A percentile compares a stretch with the other conserved stretches of the same genome.
phyloP scores from a whole-genome alignment of 2,329 filamentous ascomycete species.

The Penicillium glabrum region DNA sequence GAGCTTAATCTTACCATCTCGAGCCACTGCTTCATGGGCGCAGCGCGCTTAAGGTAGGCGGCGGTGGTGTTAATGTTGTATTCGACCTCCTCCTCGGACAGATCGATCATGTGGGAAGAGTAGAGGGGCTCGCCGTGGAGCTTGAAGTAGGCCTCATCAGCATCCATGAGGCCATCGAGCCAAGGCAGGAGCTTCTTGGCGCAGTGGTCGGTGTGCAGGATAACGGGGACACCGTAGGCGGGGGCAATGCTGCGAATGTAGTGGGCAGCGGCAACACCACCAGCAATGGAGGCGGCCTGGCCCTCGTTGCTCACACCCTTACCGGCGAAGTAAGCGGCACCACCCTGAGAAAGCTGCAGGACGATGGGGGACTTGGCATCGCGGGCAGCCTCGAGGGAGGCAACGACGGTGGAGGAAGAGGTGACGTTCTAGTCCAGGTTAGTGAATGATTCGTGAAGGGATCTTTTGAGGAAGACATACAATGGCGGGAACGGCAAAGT shows the following conservation, averaged over 20 bases:
- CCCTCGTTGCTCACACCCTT: slow-evolving; percentile 82
- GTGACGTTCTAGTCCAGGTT: slow-evolving; percentile 69
- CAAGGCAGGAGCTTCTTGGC: slow-evolving; percentile 99
- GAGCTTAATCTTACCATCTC: slow-evolving; percentile 71
- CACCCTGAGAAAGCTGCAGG: slow-evolving; percentile 90
- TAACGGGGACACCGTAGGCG: slow-evolving; percentile 81
- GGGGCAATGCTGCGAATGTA: slow-evolving; percentile 89
- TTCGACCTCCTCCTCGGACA: slow-evolving; percentile 86
- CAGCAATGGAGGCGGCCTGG: slow-evolving; percentile 86
- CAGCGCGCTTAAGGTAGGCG: slow-evolving; percentile 88
- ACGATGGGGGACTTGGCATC: slow-evolving; percentile 90
- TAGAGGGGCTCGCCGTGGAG: slow-evolving; percentile 87
- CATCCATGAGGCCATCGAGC: slow-evolving; percentile 94
- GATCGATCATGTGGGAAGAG: slow-evolving; percentile 97
- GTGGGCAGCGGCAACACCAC: slow-evolving; percentile 84
- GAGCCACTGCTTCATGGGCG: slow-evolving; percentile 97
- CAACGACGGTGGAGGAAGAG: slow-evolving; percentile 82
- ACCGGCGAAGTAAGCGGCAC: slow-evolving; percentile 88
- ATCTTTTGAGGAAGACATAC: slow-evolving; percentile 41
- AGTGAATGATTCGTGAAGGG: not conserved
- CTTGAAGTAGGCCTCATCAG: slow-evolving; percentile 95
- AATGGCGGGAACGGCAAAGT: slow-evolving; percentile 85
- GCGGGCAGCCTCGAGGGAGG: slow-evolving; percentile 89
- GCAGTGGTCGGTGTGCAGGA: slow-evolving; percentile 97
- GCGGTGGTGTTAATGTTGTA: slow-evolving; percentile 92